phyloP scores from a whole-genome alignment of 768 basidiomycete genomes.

The Russula virescens region DNA sequence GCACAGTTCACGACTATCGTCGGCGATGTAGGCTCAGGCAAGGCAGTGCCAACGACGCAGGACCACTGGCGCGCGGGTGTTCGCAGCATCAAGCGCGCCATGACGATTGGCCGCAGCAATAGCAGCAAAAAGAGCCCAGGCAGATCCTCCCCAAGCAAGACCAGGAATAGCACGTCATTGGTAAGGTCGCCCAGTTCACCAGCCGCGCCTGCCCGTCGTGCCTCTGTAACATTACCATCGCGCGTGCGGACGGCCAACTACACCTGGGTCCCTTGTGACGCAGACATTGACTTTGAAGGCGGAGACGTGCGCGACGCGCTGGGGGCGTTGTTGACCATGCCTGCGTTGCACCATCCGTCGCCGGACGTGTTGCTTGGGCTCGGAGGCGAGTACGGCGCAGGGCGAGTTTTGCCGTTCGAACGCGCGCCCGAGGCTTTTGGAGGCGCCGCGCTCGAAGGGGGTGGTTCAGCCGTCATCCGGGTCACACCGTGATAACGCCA shows the following conservation, averaged over 20 bases:
- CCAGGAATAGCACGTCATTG: neutral
- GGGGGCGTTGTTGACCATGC: slow-evolving; percentile 36
- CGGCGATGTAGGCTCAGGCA: slow-evolving; percentile 57
- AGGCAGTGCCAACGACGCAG: slow-evolving; percentile 60
- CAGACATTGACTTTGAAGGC: slow-evolving; percentile 82
- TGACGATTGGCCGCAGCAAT: slow-evolving; percentile 23
- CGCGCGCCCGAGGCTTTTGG: slow-evolving; percentile 46
- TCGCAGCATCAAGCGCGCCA: slow-evolving; percentile 45
- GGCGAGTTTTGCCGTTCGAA: slow-evolving; percentile 48
- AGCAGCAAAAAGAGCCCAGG: neutral
- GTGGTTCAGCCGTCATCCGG: slow-evolving; percentile 32
- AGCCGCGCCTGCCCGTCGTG: neutral
- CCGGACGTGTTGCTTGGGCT: slow-evolving; percentile 27
- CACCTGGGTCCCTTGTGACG: slow-evolving; percentile 74
- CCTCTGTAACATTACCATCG: neutral
- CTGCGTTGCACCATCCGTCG: slow-evolving; percentile 32
- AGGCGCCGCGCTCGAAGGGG: slow-evolving; percentile 29
- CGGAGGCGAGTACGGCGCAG: slow-evolving; percentile 32
- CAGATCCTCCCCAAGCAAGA: neutral
- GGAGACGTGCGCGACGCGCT: slow-evolving; percentile 58
- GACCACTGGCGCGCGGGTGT: slow-evolving; percentile 72
- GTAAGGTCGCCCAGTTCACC: neutral
- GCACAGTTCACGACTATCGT: slow-evolving; percentile 76
- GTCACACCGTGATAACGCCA: slow-evolving; percentile 25
- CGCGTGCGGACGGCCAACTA: slow-evolving; percentile 51